phyloP scores from a whole-genome alignment of 768 basidiomycete genomes.

The Russula compacta region DNA sequence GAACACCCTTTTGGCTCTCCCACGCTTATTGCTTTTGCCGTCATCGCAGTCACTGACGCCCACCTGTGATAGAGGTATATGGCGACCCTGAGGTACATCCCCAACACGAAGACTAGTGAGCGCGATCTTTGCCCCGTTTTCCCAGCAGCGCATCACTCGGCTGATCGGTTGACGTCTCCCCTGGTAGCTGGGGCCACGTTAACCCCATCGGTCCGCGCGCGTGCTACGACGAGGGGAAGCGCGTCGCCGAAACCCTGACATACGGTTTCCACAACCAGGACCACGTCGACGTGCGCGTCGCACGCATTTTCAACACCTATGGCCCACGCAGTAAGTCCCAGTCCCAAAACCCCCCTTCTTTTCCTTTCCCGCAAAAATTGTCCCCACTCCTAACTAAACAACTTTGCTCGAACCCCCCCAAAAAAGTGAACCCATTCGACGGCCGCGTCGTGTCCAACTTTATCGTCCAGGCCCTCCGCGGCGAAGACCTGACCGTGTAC shows the following conservation, averaged over 20 bases:
- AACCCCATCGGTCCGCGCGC: slow-evolving; percentile 97
- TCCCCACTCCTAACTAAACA: too few relatives aligned
- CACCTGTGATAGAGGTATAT: slow-evolving; percentile 66
- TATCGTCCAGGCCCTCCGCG: slow-evolving; percentile 93
- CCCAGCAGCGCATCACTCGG: slow-evolving; percentile 16
- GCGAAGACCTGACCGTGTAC: slow-evolving; percentile 95
- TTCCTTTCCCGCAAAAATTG: too few relatives aligned
- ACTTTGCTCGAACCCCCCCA: not conserved
- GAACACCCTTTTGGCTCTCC: not conserved
- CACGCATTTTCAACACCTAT: slow-evolving; percentile 97
- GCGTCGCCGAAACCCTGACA: slow-evolving; percentile 95
- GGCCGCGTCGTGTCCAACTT: slow-evolving; percentile 99
- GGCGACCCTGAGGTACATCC: slow-evolving; percentile 98
- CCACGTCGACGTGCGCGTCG: slow-evolving; percentile 91
- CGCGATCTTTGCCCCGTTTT: slow-evolving; percentile 6
- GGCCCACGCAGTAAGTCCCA: slow-evolving; percentile 60
- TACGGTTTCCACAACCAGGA: slow-evolving; percentile 96
- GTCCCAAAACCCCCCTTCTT: slow-evolving; percentile 1
- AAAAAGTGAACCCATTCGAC: slow-evolving; percentile 86
- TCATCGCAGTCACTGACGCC: not conserved
- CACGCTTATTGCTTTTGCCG: not conserved
- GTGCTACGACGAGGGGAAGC: slow-evolving; percentile 99
- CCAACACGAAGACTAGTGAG: slow-evolving; percentile 91
- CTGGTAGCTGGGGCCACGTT: slow-evolving; percentile 85
- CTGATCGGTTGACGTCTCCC: not conserved